These are phyloP conservation scores for Fraxinus greggii DNA, from an alignment of 305 asterid genomes.

Conservation along the genomic window DNA sequence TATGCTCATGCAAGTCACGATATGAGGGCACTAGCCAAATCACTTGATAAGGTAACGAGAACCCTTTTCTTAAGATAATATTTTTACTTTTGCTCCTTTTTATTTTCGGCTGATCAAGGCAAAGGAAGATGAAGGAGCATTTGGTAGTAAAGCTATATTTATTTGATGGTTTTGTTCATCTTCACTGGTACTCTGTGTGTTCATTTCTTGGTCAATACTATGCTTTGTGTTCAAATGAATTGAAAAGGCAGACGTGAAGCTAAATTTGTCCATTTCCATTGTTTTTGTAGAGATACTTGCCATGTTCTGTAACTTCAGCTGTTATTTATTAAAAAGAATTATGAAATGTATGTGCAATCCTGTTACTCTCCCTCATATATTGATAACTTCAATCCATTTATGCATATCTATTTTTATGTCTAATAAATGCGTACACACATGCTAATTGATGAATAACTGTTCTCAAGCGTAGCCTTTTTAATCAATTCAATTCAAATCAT, in stretches of 20 bases:
- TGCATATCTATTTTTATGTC: background rate
- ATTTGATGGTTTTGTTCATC: background rate
- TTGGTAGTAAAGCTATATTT: background rate
- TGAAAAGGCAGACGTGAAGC: background rate
- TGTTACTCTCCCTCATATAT: background rate
- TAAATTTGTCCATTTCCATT: conserved; percentile 1
- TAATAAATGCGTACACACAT: background rate
- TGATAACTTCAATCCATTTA: background rate
- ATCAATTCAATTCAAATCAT: background rate
- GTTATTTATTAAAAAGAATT: background rate
- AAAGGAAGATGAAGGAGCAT: background rate
- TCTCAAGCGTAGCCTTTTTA: background rate
- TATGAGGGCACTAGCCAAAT: conserved; percentile 65
- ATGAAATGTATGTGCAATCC: background rate
- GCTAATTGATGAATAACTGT: background rate
- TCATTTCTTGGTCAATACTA: background rate
- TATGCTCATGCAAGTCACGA: conserved; percentile 93
- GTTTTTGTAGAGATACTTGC: background rate
- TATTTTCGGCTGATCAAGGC: background rate
- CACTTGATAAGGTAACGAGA: conserved; percentile 68
- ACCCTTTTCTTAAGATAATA: background rate
- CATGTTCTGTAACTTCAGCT: background rate
- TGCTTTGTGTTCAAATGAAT: background rate
- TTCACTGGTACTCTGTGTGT: background rate
- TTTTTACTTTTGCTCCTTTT: background rate